Evolutionary conservation across 2,329 filamentous ascomycete genomes (phyloP).

Genomic region (Venturia nashicola): DNA sequence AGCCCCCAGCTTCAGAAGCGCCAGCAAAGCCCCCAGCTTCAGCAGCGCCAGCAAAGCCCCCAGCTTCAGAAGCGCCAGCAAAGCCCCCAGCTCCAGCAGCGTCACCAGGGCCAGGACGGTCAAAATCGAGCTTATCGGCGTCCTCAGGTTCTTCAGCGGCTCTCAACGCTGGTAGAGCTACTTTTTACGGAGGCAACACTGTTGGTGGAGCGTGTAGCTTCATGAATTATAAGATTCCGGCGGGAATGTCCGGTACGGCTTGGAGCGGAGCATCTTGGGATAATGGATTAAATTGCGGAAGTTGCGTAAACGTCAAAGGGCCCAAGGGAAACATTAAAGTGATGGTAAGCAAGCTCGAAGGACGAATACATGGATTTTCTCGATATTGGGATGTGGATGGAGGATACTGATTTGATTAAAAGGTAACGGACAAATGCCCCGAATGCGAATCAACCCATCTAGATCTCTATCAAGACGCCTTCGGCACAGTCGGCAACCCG

Average conservation of each 20-base stretch:
- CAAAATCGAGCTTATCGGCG: background rate
- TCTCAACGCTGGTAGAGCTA: background rate
- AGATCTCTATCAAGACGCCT: background rate
- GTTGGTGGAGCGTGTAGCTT: background rate
- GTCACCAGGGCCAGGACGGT: no score
- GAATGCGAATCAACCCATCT: background rate
- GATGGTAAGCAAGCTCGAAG: background rate
- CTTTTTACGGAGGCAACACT: background rate
- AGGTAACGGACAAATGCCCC: background rate
- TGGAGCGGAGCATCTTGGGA: background rate
- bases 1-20: no score
- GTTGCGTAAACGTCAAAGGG: background rate
- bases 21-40: no score
- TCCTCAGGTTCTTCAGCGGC: background rate
- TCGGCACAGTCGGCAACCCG: background rate
- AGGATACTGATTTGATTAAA: background rate
- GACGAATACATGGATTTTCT: background rate
- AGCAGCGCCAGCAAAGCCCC: no score
- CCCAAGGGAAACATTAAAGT: background rate
- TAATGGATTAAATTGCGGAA: background rate
- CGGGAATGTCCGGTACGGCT: background rate
- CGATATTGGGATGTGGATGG: no score
- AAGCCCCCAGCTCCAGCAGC: no score
- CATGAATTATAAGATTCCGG: background rate
- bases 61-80: no score